Percentiles rank a stretch among this genome's conserved stretches.
phyloP scores from a whole-genome alignment of 163 green algal genomes.

The Scenedesmus sp. region DNA sequence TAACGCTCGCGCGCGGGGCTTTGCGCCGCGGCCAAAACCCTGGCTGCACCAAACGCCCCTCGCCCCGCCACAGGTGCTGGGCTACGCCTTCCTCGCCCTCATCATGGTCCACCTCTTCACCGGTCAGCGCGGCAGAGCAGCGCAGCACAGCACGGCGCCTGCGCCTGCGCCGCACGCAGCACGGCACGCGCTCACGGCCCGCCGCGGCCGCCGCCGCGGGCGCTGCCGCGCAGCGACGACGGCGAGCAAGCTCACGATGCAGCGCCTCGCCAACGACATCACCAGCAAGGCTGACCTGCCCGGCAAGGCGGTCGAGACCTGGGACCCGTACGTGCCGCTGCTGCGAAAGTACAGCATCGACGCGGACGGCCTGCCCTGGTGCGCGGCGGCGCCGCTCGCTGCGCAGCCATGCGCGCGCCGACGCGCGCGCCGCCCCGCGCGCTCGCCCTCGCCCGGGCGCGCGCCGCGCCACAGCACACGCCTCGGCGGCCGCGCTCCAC shows the following conservation, averaged over 20 bases:
- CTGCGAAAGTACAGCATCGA: constrained; percentile 41
- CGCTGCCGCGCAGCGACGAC: constrained; percentile 15
- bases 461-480: too few species aligned
- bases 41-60: too few species aligned
- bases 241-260: constrained; percentile 29
- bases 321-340: constrained; percentile 32
- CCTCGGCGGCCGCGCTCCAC: too few species aligned
- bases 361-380: constrained; percentile 5
- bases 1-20: too few species aligned
- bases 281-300: constrained; percentile 38
- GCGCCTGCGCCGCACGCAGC: background rate
- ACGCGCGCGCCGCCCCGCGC: too few species aligned
- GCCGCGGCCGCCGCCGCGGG: background rate
- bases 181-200: background rate
- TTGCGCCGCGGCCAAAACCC: too few species aligned
- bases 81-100: constrained; percentile 35
- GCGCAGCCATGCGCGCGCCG: too few species aligned
- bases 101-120: constrained; percentile 45
- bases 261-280: constrained; percentile 43
- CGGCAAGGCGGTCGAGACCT: constrained; percentile 32
- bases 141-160: background rate
- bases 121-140: constrained; percentile 1
- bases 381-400: background rate
- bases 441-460: too few species aligned
- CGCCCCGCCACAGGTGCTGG: too few species aligned